Base-by-base conservation (phyloP, 176 grass and related monocot genomes). In the Lolium rigidum region DNA sequence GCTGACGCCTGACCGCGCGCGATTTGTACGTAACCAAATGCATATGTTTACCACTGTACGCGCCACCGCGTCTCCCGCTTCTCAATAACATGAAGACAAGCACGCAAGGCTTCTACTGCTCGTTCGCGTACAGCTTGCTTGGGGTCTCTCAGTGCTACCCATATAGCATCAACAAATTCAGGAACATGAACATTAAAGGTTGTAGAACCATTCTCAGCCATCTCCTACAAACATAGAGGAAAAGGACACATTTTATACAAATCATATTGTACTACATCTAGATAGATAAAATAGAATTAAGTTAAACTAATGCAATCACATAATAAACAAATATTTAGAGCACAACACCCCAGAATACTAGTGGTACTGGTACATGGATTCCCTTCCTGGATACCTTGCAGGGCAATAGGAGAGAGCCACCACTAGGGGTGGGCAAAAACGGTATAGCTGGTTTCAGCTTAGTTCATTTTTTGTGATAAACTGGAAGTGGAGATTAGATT, bases 151-250 rank as follows among this genome's bases (percentile, higher is more conserved):
- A 98, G 83, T 28, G 97, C 92, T 49, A 95, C 92, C 97, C 97
- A 98, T 89, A 98, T 98, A 56, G 94, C 97, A 89, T 98, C 97
- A 46, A 98, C 97, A 91, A 98, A 98, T 81, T 98, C 92, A 56
- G 97, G 90, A 70, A 98, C 97, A 82, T 98, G 97, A 83, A 98
- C 97, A 89, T 98, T 98, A 84, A 98, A 98, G 81, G 95, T 92
- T 25, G 97, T 98, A 20, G 97, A 98, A 73, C 88, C 97, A 91
- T 98, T 95, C 90, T 98, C 97, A 48, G 97, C 97, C 97, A 98
- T 95, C 88, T 98, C 97, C 97, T 98, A 71, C 22, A 64, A 17
- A 35, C 5, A 76, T 12, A 77, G 39, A 84, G 69, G 10, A 37
- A 14, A 70, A 79, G 83, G 38, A 50, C 28, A 90, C 50, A 15